Evolutionary conservation across 345 rosid species (phyloP), one percentile per base, ranked within the genome.

Genomic region (Stellera chamaejasme): DNA sequence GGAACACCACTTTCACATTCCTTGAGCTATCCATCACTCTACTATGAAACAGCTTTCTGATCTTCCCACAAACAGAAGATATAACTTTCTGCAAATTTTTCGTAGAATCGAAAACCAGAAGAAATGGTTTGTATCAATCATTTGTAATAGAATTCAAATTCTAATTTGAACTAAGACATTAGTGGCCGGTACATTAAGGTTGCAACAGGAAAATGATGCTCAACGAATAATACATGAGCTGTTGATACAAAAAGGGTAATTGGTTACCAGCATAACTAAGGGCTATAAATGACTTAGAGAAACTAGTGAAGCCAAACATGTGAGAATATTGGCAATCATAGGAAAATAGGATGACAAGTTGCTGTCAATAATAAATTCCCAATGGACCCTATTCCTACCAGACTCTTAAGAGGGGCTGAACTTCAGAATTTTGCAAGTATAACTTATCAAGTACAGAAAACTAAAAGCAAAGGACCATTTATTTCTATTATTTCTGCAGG

Each of bases 1-100:
- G 67, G 55, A 80, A 69, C 55, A 80, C 66, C 15, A 80, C 76
- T 65, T 72, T 80, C 59, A 72, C 59, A 19, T 55, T 70, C 49
- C 65, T 27, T 2, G 51, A 54, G 11, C 10, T 36, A 13, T 54
- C 49, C 5, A 51, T 55, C 62, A 52, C 32, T 32, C 39, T 32
- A 42, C 61, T 16, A 16, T 64, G 48, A 27, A 72, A 74, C 45
- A 83, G 52, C 48, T 66, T 75, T 23, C 54, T 25, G 15, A 83
- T 56, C 55, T 69, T 72, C 43, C 68, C 69, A 6, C 79, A 76
- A 58, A 72, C 78, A 13, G 73, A 69, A 48, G 69, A 66, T 50
- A 76, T 25, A 54, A 61, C 48, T 64, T 55, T 52, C 85, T 80
- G 76, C 68, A 59, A 28, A 32, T 13, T 50, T 54, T 54, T 41